Base-by-base conservation (phyloP, 2,329 filamentous ascomycete species). In the Helotiales sp. region DNA sequence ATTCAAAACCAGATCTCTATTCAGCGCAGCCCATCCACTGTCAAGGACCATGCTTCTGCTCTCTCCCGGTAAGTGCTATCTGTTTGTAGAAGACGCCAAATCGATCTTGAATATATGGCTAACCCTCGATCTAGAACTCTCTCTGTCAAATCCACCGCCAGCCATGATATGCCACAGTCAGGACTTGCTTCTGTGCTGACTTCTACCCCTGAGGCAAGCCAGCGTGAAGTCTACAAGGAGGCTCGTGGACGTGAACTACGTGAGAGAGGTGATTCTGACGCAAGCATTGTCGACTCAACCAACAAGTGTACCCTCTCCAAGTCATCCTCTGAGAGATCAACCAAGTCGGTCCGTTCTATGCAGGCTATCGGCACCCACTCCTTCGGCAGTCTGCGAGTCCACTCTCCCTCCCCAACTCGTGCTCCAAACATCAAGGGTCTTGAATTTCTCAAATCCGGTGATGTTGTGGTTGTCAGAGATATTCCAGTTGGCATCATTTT, bases 381-480 rank as follows among this genome's bases (percentile, higher is more conserved):
- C 13, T 71, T 82, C 32, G 83, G 83, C 6, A 79, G 75, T 13
- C 78, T 85, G 24, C 79, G 78, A 20, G 75, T 85, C 54, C 77
- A 77, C 70, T 76, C 72, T 57, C 65, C 73, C 52, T 71, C 75
- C 11, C 71, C 73, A 68, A 70, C 69, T 45, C 64, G 68, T 63
- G 8, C 57, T 24, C 62, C 61, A 60, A 54, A 52, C 17, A 47
- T 47, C 11, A 61, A 73, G 50, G 49, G 62, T 34, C 62, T 73
- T 66, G 69, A 73, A 47, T 63, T 71, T 37, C 32, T 81, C 73
- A 65, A 78, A 75, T 54, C 69, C 76, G 68, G 80, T 6, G 86
- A 89, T 69, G 80, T 84, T 22, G 79, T 89, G 63, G 76, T 88
- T 11, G 75, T 88, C 30, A 77, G 86, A 37, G 82, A 83, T 63